phyloP scores from a whole-genome alignment of 768 basidiomycete species.

The Kwoniella dendrophila region DNA sequence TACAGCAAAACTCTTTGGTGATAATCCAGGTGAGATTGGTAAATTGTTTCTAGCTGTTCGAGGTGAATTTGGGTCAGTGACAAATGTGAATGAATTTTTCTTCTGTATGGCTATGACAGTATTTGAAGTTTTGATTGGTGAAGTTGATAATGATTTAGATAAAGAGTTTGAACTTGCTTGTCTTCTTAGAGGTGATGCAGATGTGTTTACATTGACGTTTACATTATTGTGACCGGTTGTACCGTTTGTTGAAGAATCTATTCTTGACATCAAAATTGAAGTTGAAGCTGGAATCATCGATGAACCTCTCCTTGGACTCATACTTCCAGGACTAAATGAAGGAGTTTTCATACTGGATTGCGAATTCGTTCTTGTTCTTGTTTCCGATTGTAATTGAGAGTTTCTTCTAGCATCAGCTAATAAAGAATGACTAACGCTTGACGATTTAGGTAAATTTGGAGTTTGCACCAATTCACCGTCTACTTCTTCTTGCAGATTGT shows the following conservation, averaged over 20 bases:
- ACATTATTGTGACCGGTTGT: too few relatives aligned
- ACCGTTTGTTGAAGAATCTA: neutral
- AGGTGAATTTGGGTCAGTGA: slow-evolving; percentile 29
- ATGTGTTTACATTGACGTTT: too few relatives aligned
- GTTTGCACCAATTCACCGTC: neutral
- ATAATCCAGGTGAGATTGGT: slow-evolving; percentile 7
- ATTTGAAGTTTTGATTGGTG: neutral
- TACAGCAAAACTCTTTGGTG: slow-evolving; percentile 12
- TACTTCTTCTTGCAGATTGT: neutral
- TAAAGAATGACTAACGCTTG: slow-evolving; percentile 19
- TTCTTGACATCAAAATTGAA: neutral
- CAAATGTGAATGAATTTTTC: slow-evolving; percentile 37
- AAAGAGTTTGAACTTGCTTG: neutral
- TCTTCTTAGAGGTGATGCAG: slow-evolving; percentile 26
- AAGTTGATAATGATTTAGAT: neutral
- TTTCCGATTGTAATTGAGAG: neutral
- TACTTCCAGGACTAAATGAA: too few relatives aligned
- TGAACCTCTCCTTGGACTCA: slow-evolving; percentile 17
- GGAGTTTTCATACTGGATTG: neutral
- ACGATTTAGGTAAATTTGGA: neutral
- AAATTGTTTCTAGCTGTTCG: slow-evolving; percentile 15
- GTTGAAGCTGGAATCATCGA: neutral
- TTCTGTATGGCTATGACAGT: slow-evolving; percentile 22
- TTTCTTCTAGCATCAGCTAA: slow-evolving; percentile 15
- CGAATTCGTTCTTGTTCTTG: neutral